phyloP scores from a whole-genome alignment of 2,329 filamentous ascomycete genomes.

The Periglandula ipomoeae region DNA sequence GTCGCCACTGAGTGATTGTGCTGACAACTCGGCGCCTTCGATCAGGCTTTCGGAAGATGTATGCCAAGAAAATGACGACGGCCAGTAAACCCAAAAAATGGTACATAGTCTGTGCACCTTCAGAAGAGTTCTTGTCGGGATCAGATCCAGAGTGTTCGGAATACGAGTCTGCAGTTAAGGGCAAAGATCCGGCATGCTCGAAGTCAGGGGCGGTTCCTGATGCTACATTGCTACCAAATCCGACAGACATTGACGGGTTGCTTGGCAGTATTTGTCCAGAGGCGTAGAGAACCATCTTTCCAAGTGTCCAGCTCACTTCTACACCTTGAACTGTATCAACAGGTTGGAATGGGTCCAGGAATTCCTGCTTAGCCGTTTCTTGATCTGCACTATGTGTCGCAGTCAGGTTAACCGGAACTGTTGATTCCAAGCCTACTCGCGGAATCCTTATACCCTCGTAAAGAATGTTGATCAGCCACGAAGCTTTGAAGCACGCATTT shows the following conservation, averaged over 20 bases:
- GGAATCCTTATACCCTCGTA: constrained; percentile 95
- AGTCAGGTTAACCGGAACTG: constrained; percentile 47
- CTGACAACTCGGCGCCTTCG: constrained; percentile 39
- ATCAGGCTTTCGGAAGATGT: constrained; percentile 72
- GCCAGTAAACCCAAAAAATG: constrained; percentile 31
- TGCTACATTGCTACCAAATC: constrained; percentile 79
- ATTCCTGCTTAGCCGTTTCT: constrained; percentile 62
- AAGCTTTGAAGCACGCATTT: constrained; percentile 94
- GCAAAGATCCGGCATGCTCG: constrained; percentile 63
- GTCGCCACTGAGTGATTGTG: constrained; percentile 20
- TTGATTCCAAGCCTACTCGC: constrained; percentile 66
- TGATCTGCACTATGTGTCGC: constrained; percentile 57
- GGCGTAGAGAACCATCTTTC: constrained; percentile 93
- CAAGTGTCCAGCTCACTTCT: constrained; percentile 94
- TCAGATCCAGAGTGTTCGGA: constrained; percentile 31
- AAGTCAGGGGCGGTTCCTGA: constrained; percentile 64
- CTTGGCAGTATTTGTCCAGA: constrained; percentile 71
- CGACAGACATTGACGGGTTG: constrained; percentile 59
- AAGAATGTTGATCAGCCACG: constrained; percentile 93
- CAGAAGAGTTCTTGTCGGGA: neutral
- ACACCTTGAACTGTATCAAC: constrained; percentile 85
- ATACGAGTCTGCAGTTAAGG: constrained; percentile 20
- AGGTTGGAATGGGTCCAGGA: constrained; percentile 79
- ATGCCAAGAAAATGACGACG: constrained; percentile 58
- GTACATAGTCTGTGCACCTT: neutral